A percentile compares a stretch with the other conserved stretches of the same genome.
phyloP scores from a whole-genome alignment of 148 eudicot genomes.

The Vaccinium macrocarpon region DNA sequence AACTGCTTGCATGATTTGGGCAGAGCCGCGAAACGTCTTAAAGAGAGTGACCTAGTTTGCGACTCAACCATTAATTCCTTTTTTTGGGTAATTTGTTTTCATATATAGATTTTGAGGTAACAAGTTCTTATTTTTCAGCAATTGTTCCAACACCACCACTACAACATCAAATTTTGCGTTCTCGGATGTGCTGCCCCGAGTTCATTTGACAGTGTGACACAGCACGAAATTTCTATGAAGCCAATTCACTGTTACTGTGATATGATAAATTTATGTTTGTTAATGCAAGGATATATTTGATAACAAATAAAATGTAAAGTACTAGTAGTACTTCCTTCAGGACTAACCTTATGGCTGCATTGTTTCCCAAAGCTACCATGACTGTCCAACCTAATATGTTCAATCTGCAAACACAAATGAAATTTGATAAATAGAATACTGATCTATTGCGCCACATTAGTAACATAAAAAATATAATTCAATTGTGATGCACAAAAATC shows the following conservation, averaged over 20 bases:
- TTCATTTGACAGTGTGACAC: conserved; percentile 58
- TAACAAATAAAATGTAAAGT: background rate
- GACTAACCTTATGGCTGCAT: conserved; percentile 13
- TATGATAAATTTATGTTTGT: background rate
- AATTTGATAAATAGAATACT: background rate
- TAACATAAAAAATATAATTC: no score
- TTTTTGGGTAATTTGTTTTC: no score
- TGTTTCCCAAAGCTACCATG: conserved; percentile 9
- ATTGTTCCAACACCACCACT: no score
- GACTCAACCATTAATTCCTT: no score
- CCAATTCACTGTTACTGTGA: background rate
- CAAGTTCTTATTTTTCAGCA: no score
- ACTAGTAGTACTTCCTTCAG: background rate
- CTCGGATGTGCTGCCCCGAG: conserved; percentile 50
- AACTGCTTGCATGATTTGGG: no score
- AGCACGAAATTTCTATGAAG: conserved; percentile 8
- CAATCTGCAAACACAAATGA: conserved; percentile 25
- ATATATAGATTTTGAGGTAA: no score
- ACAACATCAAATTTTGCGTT: conserved; percentile 49
- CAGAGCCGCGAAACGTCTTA: no score
- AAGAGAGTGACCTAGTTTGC: no score
- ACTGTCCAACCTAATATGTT: conserved; percentile 32
- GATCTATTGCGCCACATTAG: no score
- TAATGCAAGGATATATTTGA: background rate
- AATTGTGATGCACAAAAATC: no score